Evolutionary conservation across 257 asterid genomes (phyloP).

Genomic region (Verbascum thapsus): DNA sequence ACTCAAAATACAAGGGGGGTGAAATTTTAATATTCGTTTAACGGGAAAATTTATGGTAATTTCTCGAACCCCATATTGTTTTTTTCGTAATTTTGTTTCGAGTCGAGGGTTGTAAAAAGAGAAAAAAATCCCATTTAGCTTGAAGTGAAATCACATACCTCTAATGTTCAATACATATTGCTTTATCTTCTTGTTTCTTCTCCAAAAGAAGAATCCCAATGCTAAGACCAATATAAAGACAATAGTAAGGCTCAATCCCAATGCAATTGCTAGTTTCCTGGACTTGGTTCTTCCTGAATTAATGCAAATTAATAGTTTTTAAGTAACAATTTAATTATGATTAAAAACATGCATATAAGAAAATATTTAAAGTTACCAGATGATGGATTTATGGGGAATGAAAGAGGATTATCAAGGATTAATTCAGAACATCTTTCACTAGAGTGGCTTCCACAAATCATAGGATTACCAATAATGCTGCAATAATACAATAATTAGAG

Average conservation of each 20-base stretch:
- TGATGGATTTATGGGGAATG: conserved; percentile 55
- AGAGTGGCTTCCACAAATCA: conserved; percentile 73
- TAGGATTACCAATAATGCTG: conserved; percentile 81
- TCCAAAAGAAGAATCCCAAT: conserved; percentile 53
- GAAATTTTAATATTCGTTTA: too few species aligned
- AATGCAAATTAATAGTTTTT: neutral
- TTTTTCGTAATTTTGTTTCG: too few species aligned
- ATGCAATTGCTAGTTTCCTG: conserved; percentile 65
- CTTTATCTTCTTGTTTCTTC: conserved; percentile 47
- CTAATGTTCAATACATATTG: conserved; percentile 60
- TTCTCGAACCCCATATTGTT: too few species aligned
- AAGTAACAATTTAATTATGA: neutral
- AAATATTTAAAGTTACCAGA: conserved; percentile 36
- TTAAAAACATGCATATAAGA: neutral
- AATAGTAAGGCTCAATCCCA: conserved; percentile 69
- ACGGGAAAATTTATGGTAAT: too few species aligned
- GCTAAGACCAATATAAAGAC: conserved; percentile 36
- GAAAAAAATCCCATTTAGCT: neutral
- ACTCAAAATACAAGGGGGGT: too few species aligned
- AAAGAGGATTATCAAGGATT: conserved; percentile 50
- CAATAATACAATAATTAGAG: conserved; percentile 2
- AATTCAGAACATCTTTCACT: conserved; percentile 66
- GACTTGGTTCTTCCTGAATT: conserved; percentile 53
- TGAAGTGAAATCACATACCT: conserved; percentile 40
- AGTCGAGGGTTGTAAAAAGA: too few species aligned